These are phyloP conservation scores for Macrotyloma uniflorum DNA, from an alignment of 306 rosid species.

Conservation along the genomic window DNA sequence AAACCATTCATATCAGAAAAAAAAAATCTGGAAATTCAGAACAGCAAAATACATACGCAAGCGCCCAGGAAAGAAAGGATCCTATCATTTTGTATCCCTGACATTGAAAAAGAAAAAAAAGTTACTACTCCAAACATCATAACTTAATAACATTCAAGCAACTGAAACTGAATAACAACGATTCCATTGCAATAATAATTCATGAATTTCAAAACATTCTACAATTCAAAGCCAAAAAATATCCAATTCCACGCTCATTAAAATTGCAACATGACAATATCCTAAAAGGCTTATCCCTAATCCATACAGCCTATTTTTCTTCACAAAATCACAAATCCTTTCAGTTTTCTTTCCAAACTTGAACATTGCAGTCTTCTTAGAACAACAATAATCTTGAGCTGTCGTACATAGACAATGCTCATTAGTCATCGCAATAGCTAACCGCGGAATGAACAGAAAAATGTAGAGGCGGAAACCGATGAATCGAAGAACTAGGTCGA, in stretches of 20 bases:
- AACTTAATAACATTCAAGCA: constrained; percentile 10
- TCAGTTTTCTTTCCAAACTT: constrained; percentile 3
- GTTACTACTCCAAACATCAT: constrained; percentile 40
- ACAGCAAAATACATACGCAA: constrained; percentile 63
- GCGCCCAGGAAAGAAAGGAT: constrained; percentile 87
- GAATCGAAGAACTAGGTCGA: constrained; percentile 34
- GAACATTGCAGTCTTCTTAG: neutral
- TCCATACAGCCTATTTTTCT: neutral
- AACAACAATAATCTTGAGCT: neutral
- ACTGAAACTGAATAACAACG: constrained; percentile 12
- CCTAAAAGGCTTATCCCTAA: neutral
- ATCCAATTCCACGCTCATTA: neutral
- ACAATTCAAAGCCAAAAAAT: neutral
- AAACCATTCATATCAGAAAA: constrained; percentile 7
- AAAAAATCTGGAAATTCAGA: neutral
- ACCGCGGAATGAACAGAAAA: neutral
- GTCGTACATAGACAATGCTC: neutral
- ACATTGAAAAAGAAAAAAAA: constrained; percentile 41
- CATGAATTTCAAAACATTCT: neutral
- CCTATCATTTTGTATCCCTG: constrained; percentile 86
- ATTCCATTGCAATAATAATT: neutral
- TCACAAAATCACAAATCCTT: constrained; percentile 8
- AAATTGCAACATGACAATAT: neutral
- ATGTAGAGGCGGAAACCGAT: neutral
- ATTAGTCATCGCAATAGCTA: neutral